Conservation (phyloP, 73 alveolate species). For the Paramecium bursaria region DNA sequence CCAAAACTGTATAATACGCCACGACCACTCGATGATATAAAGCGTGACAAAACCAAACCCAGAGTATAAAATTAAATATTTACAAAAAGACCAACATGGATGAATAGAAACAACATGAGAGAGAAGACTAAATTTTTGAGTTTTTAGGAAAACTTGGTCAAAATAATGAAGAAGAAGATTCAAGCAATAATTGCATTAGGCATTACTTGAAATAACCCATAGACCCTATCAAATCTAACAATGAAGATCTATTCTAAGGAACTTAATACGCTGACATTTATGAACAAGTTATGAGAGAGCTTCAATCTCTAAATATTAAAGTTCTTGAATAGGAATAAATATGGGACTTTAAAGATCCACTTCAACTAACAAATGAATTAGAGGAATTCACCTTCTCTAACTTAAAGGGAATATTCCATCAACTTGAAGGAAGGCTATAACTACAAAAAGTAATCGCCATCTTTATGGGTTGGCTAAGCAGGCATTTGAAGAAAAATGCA, state of each 20-base stretch:
- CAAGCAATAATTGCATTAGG: constrained; percentile 39
- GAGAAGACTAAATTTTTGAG: constrained; percentile 55
- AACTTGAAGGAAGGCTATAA: constrained; percentile 27
- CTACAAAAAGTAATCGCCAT: not conserved
- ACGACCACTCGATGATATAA: constrained; percentile 56
- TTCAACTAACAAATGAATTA: constrained; percentile 48
- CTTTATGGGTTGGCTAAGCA: constrained; percentile 59
- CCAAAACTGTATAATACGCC: constrained; percentile 43
- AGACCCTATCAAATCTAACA: constrained; percentile 29
- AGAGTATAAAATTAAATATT: not conserved
- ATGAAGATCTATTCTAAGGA: constrained; percentile 42
- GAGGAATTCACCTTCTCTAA: constrained; percentile 52
- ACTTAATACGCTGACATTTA: not conserved
- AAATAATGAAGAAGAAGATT: constrained; percentile 56
- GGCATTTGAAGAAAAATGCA: constrained; percentile 59
- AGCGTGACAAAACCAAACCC: constrained; percentile 48
- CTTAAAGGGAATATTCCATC: constrained; percentile 40
- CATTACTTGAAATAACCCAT: constrained; percentile 54
- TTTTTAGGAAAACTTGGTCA: constrained; percentile 54
- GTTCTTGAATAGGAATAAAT: constrained; percentile 43
- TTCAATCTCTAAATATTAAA: constrained; percentile 21
- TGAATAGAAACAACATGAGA: constrained; percentile 54
- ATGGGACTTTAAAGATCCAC: constrained; percentile 61
- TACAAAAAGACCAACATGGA: constrained; percentile 39
- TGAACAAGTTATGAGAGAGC: constrained; percentile 5